Evolutionary conservation across 2,329 filamentous ascomycete genomes (phyloP).

Genomic region (Ambrosiella beaveri): DNA sequence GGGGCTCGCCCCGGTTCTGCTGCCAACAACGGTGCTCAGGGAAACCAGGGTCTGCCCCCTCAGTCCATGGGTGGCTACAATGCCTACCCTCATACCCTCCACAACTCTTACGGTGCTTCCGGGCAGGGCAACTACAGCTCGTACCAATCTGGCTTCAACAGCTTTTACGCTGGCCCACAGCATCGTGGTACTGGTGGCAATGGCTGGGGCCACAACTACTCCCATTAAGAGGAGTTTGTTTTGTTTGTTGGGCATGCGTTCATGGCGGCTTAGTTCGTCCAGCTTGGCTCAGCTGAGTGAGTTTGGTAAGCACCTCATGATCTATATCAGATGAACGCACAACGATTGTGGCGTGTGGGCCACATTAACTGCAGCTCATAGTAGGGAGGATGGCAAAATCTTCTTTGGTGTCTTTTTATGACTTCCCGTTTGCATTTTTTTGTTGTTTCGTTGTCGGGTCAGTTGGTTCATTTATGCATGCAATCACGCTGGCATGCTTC

Average conservation of each 20-base stretch:
- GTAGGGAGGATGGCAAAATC: background rate
- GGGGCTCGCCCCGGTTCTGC: constrained; percentile 41
- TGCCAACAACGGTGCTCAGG: constrained; percentile 31
- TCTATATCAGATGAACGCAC: too few species aligned
- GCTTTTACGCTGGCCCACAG: constrained; percentile 15
- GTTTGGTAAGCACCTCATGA: too few species aligned
- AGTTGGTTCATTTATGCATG: background rate
- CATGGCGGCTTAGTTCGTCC: background rate
- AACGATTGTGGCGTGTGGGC: too few species aligned
- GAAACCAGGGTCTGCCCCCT: constrained; percentile 37
- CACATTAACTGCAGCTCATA: too few species aligned
- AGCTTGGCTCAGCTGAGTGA: too few species aligned
- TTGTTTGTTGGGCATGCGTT: background rate
- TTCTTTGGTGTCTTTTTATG: background rate
- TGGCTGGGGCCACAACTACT: constrained; percentile 44
- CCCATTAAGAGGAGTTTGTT: background rate
- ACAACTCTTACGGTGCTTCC: constrained; percentile 37
- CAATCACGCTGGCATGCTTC: constrained; percentile 1
- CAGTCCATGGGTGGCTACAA: constrained; percentile 34
- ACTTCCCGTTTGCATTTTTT: background rate
- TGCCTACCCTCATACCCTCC: constrained; percentile 34
- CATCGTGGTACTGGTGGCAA: constrained; percentile 19
- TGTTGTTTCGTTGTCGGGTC: background rate
- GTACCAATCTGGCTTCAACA: constrained; percentile 27
- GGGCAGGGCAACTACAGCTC: constrained; percentile 36